phyloP scores from a whole-genome alignment of 352 stramenopile species.

The Pythium utonaiense region DNA sequence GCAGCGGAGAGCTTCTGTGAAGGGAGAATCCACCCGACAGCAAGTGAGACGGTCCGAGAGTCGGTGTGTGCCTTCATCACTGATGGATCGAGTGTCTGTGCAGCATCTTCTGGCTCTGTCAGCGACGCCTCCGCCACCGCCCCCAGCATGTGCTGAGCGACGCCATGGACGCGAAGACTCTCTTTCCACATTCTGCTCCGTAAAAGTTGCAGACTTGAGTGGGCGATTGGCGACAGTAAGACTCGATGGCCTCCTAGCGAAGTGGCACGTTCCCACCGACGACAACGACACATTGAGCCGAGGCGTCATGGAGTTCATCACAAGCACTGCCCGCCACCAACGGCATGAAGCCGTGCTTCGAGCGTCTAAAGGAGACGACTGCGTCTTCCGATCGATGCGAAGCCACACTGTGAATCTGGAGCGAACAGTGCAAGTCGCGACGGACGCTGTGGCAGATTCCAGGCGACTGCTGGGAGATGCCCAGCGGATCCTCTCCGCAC shows the following conservation, averaged over 20 bases:
- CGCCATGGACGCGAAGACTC: background rate
- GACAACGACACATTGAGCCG: background rate
- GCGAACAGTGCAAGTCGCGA: conserved; percentile 7
- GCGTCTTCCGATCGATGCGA: background rate
- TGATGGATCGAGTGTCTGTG: conserved; percentile 4
- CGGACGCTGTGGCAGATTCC: conserved; percentile 4
- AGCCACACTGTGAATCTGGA: conserved; percentile 12
- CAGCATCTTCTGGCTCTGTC: conserved; percentile 7
- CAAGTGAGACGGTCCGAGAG: background rate
- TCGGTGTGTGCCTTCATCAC: background rate
- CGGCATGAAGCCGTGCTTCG: background rate
- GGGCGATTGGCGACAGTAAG: conserved; percentile 15
- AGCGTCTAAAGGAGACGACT: background rate
- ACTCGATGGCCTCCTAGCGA: conserved; percentile 6
- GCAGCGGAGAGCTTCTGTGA: background rate
- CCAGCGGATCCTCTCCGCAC: conserved; percentile 2
- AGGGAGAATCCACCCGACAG: background rate
- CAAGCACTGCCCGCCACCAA: background rate
- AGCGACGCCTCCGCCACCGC: background rate
- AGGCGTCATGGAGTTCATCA: conserved; percentile 17
- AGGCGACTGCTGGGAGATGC: background rate
- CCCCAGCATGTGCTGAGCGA: no score
- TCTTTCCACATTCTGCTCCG: conserved; percentile 16
- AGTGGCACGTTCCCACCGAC: background rate
- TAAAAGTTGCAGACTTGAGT: conserved; percentile 16